These are phyloP conservation scores for Skeletonema potamos DNA, from an alignment of 108 stramenopile species.

Conservation along the genomic window DNA sequence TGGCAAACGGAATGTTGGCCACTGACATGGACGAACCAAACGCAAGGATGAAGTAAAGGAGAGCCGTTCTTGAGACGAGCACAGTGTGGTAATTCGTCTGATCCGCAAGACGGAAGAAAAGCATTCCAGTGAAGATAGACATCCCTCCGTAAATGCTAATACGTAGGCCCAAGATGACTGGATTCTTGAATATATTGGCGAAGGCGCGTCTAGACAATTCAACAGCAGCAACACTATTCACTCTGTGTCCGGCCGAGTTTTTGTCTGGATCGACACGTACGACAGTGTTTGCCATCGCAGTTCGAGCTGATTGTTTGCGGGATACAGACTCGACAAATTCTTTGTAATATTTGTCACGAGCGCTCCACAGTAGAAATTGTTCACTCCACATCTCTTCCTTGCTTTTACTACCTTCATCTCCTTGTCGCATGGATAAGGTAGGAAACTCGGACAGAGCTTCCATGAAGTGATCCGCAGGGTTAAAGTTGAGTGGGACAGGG, in stretches of 20 bases:
- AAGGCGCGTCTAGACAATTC: conserved; percentile 56
- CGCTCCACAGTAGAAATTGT: conserved; percentile 1
- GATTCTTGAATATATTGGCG: conserved; percentile 55
- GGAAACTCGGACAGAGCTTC: conserved; percentile 16
- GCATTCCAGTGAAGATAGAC: conserved; percentile 18
- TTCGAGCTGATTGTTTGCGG: too few species aligned
- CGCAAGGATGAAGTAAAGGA: conserved; percentile 62
- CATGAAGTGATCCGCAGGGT: conserved; percentile 56
- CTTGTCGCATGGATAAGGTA: neutral
- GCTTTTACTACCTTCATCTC: neutral
- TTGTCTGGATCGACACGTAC: neutral
- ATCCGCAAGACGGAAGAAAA: conserved; percentile 53
- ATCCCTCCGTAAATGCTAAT: conserved; percentile 57
- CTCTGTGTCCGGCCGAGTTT: neutral
- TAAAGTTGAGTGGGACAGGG: conserved; percentile 51
- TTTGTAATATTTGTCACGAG: neutral
- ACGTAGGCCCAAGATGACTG: conserved; percentile 58
- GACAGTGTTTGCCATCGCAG: neutral
- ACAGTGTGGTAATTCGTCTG: conserved; percentile 31
- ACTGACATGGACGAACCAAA: conserved; percentile 71
- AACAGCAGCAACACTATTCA: conserved; percentile 11
- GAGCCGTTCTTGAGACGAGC: conserved; percentile 34
- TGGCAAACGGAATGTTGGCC: conserved; percentile 61
- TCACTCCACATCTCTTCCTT: conserved; percentile 11
- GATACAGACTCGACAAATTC: too few species aligned